phyloP scores from a whole-genome alignment of 139 green algal species.

The Chlorella ohadii region DNA sequence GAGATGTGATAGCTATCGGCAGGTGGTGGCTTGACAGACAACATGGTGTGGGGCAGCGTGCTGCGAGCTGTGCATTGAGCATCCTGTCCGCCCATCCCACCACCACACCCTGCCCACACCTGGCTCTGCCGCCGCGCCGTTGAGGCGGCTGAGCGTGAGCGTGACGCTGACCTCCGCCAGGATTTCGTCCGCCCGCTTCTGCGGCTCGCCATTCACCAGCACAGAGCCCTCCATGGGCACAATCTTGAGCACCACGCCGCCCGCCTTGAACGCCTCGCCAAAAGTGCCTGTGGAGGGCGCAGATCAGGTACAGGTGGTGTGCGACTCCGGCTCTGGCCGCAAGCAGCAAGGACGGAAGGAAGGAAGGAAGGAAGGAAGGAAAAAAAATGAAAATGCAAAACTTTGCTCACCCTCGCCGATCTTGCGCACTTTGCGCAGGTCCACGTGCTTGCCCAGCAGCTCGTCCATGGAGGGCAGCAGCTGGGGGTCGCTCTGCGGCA shows the following conservation, averaged over 20 bases:
- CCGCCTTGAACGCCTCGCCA: slow-evolving; percentile 86
- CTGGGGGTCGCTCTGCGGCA: slow-evolving; percentile 15
- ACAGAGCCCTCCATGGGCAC: slow-evolving; percentile 92
- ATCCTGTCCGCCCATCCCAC: no score
- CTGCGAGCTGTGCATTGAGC: no score
- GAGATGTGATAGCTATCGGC: no score
- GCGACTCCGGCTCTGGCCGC: no score
- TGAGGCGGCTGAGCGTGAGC: slow-evolving; percentile 59
- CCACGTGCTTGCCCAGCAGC: slow-evolving; percentile 59
- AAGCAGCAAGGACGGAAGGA: no score
- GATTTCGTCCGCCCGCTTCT: slow-evolving; percentile 83
- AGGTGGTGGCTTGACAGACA: no score
- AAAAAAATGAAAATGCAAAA: no score
- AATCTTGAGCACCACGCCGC: slow-evolving; percentile 84
- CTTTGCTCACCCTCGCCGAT: slow-evolving; percentile 1
- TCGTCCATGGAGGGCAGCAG: slow-evolving; percentile 65
- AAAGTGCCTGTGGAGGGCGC: slow-evolving; percentile 72
- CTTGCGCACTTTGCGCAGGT: slow-evolving; percentile 49
- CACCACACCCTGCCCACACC: neutral
- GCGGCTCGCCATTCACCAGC: slow-evolving; percentile 43
- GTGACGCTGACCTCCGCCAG: slow-evolving; percentile 79
- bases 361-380: no score
- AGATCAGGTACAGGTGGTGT: no score
- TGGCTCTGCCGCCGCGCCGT: neutral
- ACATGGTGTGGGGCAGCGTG: no score